These are phyloP conservation scores for Skeletonema costatum DNA, from an alignment of 108 stramenopile genomes.

Conservation along the genomic window DNA sequence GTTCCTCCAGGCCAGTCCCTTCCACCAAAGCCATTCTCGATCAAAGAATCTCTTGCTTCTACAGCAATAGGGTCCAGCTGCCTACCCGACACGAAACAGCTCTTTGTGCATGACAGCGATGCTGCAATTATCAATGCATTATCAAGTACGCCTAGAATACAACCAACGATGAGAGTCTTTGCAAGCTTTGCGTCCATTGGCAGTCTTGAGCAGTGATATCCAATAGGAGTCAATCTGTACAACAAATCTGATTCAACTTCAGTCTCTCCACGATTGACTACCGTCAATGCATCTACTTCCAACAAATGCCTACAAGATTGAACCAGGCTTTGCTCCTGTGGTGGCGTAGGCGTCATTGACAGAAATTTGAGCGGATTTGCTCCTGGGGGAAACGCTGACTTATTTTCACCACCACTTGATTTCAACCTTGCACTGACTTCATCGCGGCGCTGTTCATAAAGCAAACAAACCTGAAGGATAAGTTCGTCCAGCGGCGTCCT, in stretches of 20 bases:
- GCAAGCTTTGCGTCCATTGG: conserved; percentile 88
- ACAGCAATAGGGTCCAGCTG: background rate
- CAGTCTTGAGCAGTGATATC: conserved; percentile 80
- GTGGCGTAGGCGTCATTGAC: conserved; percentile 78
- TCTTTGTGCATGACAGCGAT: conserved; percentile 53
- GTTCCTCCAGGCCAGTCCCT: conserved; percentile 53
- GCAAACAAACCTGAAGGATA: conserved; percentile 67
- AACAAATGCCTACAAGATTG: conserved; percentile 64
- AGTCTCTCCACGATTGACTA: conserved; percentile 24
- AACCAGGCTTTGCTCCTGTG: conserved; percentile 47
- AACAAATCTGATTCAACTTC: conserved; percentile 1
- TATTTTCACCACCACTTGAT: conserved; percentile 2
- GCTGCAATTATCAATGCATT: conserved; percentile 77
- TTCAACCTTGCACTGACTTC: conserved; percentile 1
- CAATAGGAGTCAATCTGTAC: conserved; percentile 80
- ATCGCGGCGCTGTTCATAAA: conserved; percentile 55
- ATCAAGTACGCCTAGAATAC: conserved; percentile 69
- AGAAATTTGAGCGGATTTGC: conserved; percentile 63
- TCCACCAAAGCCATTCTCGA: conserved; percentile 72
- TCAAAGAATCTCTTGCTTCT: conserved; percentile 40
- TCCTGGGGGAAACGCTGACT: conserved; percentile 6
- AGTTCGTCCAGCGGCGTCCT: conserved; percentile 89
- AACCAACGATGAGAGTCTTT: conserved; percentile 74
- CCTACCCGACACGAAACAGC: conserved; percentile 36
- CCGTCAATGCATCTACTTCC: conserved; percentile 64